phyloP scores from a whole-genome alignment of 75 land plant genomes.

The Picea glauca region DNA sequence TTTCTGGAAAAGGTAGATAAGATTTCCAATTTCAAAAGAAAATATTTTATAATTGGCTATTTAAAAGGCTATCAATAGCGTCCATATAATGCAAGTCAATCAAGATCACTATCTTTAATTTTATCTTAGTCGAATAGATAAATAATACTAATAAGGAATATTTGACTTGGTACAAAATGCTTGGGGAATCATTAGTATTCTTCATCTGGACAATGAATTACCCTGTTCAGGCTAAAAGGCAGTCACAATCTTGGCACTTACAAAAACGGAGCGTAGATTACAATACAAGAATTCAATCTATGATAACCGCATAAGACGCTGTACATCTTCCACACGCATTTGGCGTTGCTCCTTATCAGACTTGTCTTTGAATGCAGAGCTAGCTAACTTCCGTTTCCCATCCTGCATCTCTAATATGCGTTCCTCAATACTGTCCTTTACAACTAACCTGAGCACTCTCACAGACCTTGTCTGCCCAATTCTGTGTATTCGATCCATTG shows the following conservation, averaged over 20 bases:
- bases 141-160: not conserved
- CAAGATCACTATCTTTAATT: not conserved
- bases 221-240: not conserved
- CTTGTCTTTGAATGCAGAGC: constrained; percentile 64
- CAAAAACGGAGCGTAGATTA: not conserved
- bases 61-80: not conserved
- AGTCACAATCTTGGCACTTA: not conserved
- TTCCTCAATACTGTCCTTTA: constrained; percentile 83
- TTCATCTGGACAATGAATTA: not conserved
- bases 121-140: not conserved
- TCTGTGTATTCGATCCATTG: constrained; percentile 94
- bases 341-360: constrained; percentile 49
- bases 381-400: constrained; percentile 69
- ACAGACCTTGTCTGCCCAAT: constrained; percentile 87
- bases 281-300: not conserved
- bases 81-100: not conserved
- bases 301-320: constrained; percentile 66
- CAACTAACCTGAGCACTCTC: constrained; percentile 74
- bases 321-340: constrained; percentile 54
- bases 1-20: not conserved
- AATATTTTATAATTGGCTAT: no score
- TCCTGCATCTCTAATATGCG: constrained; percentile 83
- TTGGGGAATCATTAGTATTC: not conserved
- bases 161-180: not conserved
- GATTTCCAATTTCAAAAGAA: not conserved